Conservation (phyloP, 495 filamentous ascomycete genomes). For the Talaromyces nanjingensis region DNA sequence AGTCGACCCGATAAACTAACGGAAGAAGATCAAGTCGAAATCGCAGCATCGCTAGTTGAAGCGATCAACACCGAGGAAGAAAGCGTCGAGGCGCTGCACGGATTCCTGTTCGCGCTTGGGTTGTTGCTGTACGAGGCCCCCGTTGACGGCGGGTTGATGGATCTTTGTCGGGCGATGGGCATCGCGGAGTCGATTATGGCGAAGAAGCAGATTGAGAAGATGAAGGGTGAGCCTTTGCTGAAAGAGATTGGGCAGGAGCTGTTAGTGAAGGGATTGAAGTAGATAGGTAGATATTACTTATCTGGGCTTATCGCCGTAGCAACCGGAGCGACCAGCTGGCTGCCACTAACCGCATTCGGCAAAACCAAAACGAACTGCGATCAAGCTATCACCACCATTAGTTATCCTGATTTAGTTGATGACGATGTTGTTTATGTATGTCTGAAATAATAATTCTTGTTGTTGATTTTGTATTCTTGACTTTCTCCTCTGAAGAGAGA, state of each 20-base stretch:
- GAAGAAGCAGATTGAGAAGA: conserved; percentile 41
- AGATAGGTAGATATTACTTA: neutral
- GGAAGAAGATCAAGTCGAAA: conserved; percentile 67
- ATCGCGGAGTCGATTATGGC: conserved; percentile 49
- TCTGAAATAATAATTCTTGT: neutral
- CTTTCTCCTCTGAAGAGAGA: neutral
- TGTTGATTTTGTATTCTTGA: neutral
- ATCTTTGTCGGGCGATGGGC: conserved; percentile 68
- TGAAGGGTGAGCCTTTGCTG: conserved; percentile 50
- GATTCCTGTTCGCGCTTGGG: conserved; percentile 65
- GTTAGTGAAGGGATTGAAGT: conserved; percentile 30
- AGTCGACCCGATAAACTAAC: conserved; percentile 52
- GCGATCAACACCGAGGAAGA: conserved; percentile 60
- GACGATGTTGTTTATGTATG: neutral
- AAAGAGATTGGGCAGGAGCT: conserved; percentile 50
- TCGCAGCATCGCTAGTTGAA: conserved; percentile 71
- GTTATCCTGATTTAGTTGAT: neutral
- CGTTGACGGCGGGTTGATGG: conserved; percentile 60
- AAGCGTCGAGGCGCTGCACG: conserved; percentile 64
- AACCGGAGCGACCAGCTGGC: neutral
- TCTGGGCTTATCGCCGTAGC: neutral
- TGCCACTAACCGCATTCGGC: conserved; percentile 5
- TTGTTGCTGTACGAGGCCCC: conserved; percentile 64
- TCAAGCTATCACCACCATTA: neutral
- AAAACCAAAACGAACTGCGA: conserved; percentile 5